These are phyloP conservation scores for Lodderomyces jiufengensis DNA, from an alignment of 1,139 yeast species.

Conservation along the genomic window DNA sequence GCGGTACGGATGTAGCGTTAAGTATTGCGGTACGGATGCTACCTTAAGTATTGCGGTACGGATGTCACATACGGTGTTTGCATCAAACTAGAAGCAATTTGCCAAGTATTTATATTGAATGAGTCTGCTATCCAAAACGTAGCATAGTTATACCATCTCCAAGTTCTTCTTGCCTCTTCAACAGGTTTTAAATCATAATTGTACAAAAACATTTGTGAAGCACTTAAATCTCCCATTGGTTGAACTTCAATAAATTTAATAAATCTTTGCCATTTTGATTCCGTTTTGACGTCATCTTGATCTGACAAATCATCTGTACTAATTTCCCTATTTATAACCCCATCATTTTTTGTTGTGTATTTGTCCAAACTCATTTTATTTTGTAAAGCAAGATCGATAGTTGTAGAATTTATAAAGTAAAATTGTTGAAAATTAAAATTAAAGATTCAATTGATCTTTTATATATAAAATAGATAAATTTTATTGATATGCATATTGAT, in stretches of 20 bases:
- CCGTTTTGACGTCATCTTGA: conserved; percentile 3
- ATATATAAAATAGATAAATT: too few species aligned
- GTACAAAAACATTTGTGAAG: conserved; percentile 56
- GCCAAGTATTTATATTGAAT: conserved; percentile 86
- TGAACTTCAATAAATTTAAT: conserved; percentile 13
- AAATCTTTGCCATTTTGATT: conserved; percentile 10
- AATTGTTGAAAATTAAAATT: too few species aligned
- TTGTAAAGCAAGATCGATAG: too few species aligned
- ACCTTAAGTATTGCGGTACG: too few species aligned
- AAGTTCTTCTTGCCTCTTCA: conserved; percentile 59
- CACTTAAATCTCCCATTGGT: conserved; percentile 30
- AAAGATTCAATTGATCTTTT: neutral
- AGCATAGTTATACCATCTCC: conserved; percentile 80
- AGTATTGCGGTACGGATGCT: too few species aligned
- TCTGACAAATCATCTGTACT: neutral
- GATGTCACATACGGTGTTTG: conserved; percentile 37
- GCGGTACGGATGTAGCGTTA: too few species aligned
- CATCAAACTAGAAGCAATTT: conserved; percentile 79
- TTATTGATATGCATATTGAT: too few species aligned
- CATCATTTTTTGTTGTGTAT: too few species aligned
- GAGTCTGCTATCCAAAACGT: conserved; percentile 86
- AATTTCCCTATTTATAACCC: neutral
- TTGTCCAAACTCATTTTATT: too few species aligned
- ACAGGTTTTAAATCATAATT: conserved; percentile 79
- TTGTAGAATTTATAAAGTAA: too few species aligned